These are phyloP conservation scores for Neurospora sp. DNA, from an alignment of 495 filamentous ascomycete species.

Conservation along the genomic window DNA sequence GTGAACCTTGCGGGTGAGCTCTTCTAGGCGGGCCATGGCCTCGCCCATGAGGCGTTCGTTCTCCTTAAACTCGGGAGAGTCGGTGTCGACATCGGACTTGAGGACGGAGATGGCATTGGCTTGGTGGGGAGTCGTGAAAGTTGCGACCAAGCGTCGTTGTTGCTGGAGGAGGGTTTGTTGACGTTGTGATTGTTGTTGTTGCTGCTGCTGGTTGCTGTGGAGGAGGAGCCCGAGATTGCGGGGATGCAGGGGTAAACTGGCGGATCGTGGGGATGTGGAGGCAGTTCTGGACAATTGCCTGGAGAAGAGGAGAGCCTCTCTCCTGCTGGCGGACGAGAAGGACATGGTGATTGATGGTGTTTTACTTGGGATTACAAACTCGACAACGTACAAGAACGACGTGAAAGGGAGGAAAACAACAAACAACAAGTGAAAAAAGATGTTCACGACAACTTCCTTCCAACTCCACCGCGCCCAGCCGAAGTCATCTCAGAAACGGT, in stretches of 20 bases:
- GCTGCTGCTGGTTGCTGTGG: slow-evolving; percentile 9
- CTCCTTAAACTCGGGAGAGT: slow-evolving; percentile 67
- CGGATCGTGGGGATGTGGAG: neutral
- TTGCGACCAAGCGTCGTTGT: slow-evolving; percentile 37
- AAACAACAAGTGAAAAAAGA: neutral
- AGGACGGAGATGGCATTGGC: slow-evolving; percentile 68
- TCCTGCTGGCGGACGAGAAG: slow-evolving; percentile 20
- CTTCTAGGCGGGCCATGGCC: slow-evolving; percentile 52
- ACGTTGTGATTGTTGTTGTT: slow-evolving; percentile 11
- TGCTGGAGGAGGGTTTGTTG: slow-evolving; percentile 15
- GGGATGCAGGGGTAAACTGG: slow-evolving; percentile 1
- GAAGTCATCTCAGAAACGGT: neutral
- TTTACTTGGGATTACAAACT: neutral
- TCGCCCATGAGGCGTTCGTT: slow-evolving; percentile 73
- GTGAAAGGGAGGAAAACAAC: neutral
- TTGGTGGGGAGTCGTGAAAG: slow-evolving; percentile 58
- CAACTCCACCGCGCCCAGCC: neutral
- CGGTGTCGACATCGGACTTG: slow-evolving; percentile 63
- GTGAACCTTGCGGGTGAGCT: slow-evolving; percentile 59
- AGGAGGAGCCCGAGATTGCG: slow-evolving; percentile 3
- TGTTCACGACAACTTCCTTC: neutral
- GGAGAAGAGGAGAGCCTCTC: slow-evolving; percentile 26
- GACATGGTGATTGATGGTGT: slow-evolving; percentile 15
- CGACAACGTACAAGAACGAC: neutral
- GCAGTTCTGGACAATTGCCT: slow-evolving; percentile 25